Evolutionary conservation across 73 alveolate genomes (phyloP).

Genomic region (Tetrahymena thermophila): DNA sequence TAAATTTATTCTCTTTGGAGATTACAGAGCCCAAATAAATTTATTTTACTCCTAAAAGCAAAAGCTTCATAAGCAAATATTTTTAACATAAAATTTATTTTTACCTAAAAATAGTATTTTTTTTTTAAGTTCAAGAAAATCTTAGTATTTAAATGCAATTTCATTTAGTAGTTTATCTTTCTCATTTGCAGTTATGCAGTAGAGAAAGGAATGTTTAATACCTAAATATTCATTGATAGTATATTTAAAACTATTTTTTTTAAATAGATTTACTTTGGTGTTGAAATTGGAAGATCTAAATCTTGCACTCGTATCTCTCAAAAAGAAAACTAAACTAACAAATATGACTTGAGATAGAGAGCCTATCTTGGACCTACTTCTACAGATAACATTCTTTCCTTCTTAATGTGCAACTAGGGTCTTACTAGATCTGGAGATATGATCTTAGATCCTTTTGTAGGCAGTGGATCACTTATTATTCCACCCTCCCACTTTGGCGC

Average conservation of each 20-base stretch:
- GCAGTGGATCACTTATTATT: constrained; percentile 92
- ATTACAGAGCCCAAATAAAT: not conserved
- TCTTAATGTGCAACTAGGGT: constrained; percentile 94
- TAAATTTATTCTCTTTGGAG: not conserved
- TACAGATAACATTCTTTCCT: constrained; percentile 86
- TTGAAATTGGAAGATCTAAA: not conserved
- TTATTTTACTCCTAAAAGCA: not conserved
- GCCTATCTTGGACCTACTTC: constrained; percentile 97
- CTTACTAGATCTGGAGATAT: constrained; percentile 74
- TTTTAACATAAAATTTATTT: too few relatives aligned
- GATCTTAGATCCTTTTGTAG: constrained; percentile 96
- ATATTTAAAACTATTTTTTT: not conserved
- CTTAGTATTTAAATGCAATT: not conserved
- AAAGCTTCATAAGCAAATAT: not conserved
- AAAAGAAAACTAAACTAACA: constrained; percentile 62
- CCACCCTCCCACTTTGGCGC: constrained; percentile 87
- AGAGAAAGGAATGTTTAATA: not conserved
- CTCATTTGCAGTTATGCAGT: not conserved
- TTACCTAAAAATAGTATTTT: too few relatives aligned
- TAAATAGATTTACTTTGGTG: not conserved
- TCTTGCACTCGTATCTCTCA: not conserved
- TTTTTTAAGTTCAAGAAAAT: not conserved
- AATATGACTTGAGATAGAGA: constrained; percentile 73
- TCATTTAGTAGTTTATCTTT: not conserved
- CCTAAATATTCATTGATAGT: too few relatives aligned